A percentile compares a stretch with the other conserved stretches of the same genome.
Evolutionary conservation across 495 filamentous ascomycete species (phyloP).

Genomic region (Filosporella fistucella): DNA sequence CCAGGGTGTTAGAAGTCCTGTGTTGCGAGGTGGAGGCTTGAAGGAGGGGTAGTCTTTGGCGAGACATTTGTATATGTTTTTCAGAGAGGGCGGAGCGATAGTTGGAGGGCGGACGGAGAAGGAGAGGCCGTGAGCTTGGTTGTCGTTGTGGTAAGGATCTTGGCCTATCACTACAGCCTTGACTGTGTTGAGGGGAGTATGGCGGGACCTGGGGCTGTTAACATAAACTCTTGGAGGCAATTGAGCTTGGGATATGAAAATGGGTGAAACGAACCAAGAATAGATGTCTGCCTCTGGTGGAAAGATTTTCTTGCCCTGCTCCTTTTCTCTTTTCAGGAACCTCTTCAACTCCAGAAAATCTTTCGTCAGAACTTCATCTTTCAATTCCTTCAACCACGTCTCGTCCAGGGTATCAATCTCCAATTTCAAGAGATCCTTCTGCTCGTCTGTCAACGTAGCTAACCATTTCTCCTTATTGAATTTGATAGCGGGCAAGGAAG

Average conservation of each 20-base stretch:
- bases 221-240: background rate
- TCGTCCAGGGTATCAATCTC: constrained; percentile 91
- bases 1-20: constrained; percentile 85
- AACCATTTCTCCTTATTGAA: constrained; percentile 92
- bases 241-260: background rate
- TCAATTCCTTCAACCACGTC: constrained; percentile 83
- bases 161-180: constrained; percentile 91
- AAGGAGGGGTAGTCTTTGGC: constrained; percentile 86
- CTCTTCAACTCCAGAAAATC: constrained; percentile 84
- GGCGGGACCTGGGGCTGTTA: constrained; percentile 62
- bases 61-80: constrained; percentile 86
- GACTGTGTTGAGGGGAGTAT: constrained; percentile 82
- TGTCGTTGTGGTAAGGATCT: constrained; percentile 93
- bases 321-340: constrained; percentile 76
- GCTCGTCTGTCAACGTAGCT: constrained; percentile 69
- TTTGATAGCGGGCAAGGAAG: constrained; percentile 29
- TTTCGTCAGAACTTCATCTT: constrained; percentile 70
- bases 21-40: constrained; percentile 63
- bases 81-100: constrained; percentile 76
- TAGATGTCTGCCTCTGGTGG: constrained; percentile 89
- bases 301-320: constrained; percentile 70
- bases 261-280: constrained; percentile 61
- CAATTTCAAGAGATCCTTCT: constrained; percentile 73
- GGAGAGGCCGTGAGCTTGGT: constrained; percentile 92
- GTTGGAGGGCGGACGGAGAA: constrained; percentile 93